These are phyloP conservation scores for Pleurotus citrinopileatus DNA, from an alignment of 768 basidiomycete species.

Conservation along the genomic window DNA sequence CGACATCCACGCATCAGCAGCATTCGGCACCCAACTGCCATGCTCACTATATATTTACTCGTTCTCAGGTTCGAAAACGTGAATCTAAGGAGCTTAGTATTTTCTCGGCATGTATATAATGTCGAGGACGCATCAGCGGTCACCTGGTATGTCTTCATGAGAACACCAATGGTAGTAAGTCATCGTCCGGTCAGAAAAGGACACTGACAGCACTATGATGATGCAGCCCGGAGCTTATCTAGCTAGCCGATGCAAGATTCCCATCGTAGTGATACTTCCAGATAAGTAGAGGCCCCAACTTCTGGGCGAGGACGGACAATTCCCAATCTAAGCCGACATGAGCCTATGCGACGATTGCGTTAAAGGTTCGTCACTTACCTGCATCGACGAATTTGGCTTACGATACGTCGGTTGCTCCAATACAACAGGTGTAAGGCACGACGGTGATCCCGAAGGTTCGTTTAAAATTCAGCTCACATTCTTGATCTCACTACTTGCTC, in stretches of 20 bases:
- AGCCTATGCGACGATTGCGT: conserved; percentile 43
- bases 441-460: conserved; percentile 29
- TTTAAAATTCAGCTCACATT: not conserved
- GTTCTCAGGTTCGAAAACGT: no score
- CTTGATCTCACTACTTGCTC: not conserved
- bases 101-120: no score
- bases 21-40: no score
- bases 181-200: not conserved
- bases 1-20: no score
- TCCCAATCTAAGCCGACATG: conserved; percentile 31
- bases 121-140: not conserved
- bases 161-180: not conserved
- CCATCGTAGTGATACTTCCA: no score
- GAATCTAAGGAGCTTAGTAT: no score
- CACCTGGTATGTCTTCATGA: not conserved
- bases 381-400: no score
- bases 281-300: no score
- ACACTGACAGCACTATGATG: not conserved
- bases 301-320: no score
- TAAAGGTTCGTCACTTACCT: conserved; percentile 34
- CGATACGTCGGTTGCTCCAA: no score
- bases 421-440: conserved; percentile 33
- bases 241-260: no score
- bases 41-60: no score
- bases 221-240: not conserved